A percentile compares a stretch with the other conserved stretches of the same genome.
Evolutionary conservation across 768 basidiomycete genomes (phyloP).

Genomic region (Pisolithus marmoratus): DNA sequence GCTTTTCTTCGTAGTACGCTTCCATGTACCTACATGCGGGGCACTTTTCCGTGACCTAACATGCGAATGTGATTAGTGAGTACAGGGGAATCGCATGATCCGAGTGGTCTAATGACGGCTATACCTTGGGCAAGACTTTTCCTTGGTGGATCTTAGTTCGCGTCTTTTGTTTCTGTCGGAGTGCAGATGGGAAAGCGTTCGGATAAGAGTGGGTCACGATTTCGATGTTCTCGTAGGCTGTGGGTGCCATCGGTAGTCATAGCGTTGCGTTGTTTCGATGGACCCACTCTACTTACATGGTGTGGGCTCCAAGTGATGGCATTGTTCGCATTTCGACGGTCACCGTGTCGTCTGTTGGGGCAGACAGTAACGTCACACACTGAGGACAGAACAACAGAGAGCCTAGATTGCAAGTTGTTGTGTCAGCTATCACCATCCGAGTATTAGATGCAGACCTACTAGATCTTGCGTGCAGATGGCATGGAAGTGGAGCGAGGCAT

Average conservation of each 20-base stretch:
- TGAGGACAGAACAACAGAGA: constrained; percentile 91
- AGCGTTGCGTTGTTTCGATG: not conserved
- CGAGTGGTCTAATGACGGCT: too few relatives aligned
- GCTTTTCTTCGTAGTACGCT: constrained; percentile 84
- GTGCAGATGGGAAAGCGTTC: constrained; percentile 87
- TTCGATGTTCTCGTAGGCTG: constrained; percentile 89
- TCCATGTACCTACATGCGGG: constrained; percentile 81
- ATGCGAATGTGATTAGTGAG: constrained; percentile 45
- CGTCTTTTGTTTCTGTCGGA: constrained; percentile 85
- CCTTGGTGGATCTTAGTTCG: constrained; percentile 75
- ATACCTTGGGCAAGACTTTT: constrained; percentile 61
- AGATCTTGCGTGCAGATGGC: constrained; percentile 39
- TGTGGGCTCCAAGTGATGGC: constrained; percentile 80
- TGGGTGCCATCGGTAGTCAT: not conserved
- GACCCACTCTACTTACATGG: constrained; percentile 54
- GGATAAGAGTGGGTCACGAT: constrained; percentile 89
- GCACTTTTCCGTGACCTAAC: constrained; percentile 61
- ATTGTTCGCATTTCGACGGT: constrained; percentile 86
- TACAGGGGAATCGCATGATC: not conserved
- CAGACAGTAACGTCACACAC: constrained; percentile 84
- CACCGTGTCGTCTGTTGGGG: constrained; percentile 70
- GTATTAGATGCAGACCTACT: constrained; percentile 24
- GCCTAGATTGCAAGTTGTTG: constrained; percentile 56
- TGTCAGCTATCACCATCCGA: too few relatives aligned
- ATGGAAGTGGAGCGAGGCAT: constrained; percentile 20